Evolutionary conservation across 768 basidiomycete species (phyloP).

Genomic region (Infundibulicybe gibba): DNA sequence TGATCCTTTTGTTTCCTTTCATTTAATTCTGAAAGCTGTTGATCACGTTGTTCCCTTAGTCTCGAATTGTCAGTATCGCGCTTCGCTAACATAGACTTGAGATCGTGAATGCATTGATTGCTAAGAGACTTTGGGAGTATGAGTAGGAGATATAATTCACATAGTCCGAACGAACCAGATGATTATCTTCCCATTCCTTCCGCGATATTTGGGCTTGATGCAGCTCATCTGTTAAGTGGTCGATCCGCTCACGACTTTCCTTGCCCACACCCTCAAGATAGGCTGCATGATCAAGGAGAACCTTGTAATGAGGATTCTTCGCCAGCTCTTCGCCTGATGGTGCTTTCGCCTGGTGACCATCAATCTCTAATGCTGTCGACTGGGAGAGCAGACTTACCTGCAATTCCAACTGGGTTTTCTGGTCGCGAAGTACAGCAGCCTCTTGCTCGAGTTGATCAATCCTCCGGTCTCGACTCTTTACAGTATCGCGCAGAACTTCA

Average conservation of each 20-base stretch:
- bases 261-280: constrained; percentile 37
- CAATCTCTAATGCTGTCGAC: not conserved
- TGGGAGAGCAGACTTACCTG: constrained; percentile 31
- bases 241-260: constrained; percentile 35
- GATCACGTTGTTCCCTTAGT: constrained; percentile 71
- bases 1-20: constrained; percentile 68
- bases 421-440: constrained; percentile 37
- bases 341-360: constrained; percentile 28
- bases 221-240: constrained; percentile 40
- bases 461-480: constrained; percentile 39
- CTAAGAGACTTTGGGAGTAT: constrained; percentile 25
- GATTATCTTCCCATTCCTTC: constrained; percentile 43
- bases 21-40: constrained; percentile 54
- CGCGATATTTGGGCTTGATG: constrained; percentile 31
- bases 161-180: constrained; percentile 31
- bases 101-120: constrained; percentile 55
- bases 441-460: constrained; percentile 47
- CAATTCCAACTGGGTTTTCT: constrained; percentile 38
- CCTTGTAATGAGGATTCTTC: constrained; percentile 51
- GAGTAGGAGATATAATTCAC: constrained; percentile 6
- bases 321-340: constrained; percentile 41
- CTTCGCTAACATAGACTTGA: constrained; percentile 55
- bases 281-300: constrained; percentile 51
- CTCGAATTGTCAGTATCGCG: constrained; percentile 66
- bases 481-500: constrained; percentile 36